Base-by-base conservation (phyloP, 768 basidiomycete genomes). In the Collybiopsis confluens region DNA sequence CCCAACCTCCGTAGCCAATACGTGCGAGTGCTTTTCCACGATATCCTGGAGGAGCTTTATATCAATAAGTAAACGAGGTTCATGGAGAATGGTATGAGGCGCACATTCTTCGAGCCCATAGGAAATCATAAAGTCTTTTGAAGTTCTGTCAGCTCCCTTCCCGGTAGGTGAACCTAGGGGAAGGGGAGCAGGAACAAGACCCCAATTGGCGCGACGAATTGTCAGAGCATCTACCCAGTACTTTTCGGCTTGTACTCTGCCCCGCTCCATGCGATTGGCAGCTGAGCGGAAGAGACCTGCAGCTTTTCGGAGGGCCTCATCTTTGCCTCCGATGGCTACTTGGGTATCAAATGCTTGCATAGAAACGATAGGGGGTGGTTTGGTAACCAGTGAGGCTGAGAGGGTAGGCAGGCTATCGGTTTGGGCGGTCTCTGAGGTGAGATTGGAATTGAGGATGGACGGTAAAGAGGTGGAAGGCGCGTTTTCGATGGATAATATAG, bases 151-250 rank as follows among this genome's bases (percentile, higher is more conserved):
- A 7, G 85, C 81, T 24, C 88, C 87, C 68, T 89, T 90, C 13
- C 86, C 89, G 0, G 75, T 83, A 0, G 82, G 72, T 23, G 85
- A 78, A 36, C 88, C 89, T 37, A 72, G 70, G 13, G 88, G 90
- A 36, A 91, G 75, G 21, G 90, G 90, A 8, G 90, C 87, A 28
- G 90, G 88, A 40, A 86, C 79, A 30, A 93, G 70, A 13, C 86
- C 79, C 91, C 91, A 93, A 59, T 93, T 92, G 7, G 77, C 82
- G 61, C 80, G 70, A 57, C 91, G 73, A 42, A 89, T 84, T 63
- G 81, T 86, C 43, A 93, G 73, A 3, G 91, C 91, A 64, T 92
- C 82, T 6, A 83, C 74, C 91, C 91, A 93, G 60, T 92, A 92
- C 55, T 74, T 81, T 63, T 91, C 88, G 38, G 83, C 80, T 45